Evolutionary conservation across 371 early-diverging fungal species (phyloP).

Genomic region (Syncephalastrum monosporum): DNA sequence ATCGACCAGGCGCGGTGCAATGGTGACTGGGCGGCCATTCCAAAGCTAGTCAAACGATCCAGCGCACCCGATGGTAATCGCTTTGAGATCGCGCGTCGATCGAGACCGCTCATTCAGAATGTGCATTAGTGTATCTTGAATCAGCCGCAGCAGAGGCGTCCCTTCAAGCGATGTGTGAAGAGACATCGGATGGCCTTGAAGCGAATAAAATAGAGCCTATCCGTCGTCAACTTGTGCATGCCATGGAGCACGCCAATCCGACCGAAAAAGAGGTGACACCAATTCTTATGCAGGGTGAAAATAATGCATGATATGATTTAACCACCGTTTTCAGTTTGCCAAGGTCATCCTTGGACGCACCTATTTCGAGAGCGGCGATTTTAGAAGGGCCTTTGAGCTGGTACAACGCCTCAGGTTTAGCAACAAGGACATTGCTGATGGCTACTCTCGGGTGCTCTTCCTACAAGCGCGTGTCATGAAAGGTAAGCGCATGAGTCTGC

Average conservation of each 20-base stretch:
- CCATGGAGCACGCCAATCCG: constrained; percentile 1
- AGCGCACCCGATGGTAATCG: constrained; percentile 56
- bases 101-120: neutral
- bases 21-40: constrained; percentile 54
- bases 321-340: constrained; percentile 28
- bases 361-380: constrained; percentile 36
- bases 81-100: neutral
- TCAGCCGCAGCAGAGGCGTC: constrained; percentile 44
- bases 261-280: constrained; percentile 33
- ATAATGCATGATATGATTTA: neutral
- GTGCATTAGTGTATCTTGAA: constrained; percentile 8
- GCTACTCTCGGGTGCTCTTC: constrained; percentile 53
- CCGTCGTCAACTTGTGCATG: constrained; percentile 22
- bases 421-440: constrained; percentile 34
- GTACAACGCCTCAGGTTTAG: constrained; percentile 28
- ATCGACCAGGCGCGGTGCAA: constrained; percentile 59
- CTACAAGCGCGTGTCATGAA: constrained; percentile 52
- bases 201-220: constrained; percentile 22
- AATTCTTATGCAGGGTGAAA: constrained; percentile 2
- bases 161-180: constrained; percentile 20
- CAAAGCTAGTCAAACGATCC: constrained; percentile 65
- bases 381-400: constrained; percentile 28
- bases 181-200: constrained; percentile 24
- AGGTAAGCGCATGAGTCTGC: constrained; percentile 28
- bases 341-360: constrained; percentile 42